A percentile compares a stretch with the other conserved stretches of the same genome.
phyloP scores from a whole-genome alignment of 2,329 filamentous ascomycete species.

The Decorospora gaudefroyi region DNA sequence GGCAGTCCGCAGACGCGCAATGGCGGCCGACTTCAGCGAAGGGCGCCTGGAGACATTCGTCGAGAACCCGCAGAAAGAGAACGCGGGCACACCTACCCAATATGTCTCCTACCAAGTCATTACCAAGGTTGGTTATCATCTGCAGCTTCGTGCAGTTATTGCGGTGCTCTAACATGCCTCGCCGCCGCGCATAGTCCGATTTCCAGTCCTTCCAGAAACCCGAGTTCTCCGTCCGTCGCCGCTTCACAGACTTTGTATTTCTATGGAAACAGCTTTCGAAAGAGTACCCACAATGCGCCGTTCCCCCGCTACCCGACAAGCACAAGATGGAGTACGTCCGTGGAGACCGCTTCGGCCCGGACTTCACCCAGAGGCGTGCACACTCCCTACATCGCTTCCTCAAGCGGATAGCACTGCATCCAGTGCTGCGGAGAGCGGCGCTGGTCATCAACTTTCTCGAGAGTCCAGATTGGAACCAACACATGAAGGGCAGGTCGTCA shows the following conservation, averaged over 20 bases:
- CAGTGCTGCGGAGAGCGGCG: slow-evolving; percentile 78
- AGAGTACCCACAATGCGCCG: slow-evolving; percentile 88
- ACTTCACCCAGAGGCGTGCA: slow-evolving; percentile 87
- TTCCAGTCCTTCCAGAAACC: slow-evolving; percentile 90
- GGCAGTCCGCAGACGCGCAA: slow-evolving; percentile 28
- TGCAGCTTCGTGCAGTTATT: neutral
- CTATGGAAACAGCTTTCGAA: slow-evolving; percentile 86
- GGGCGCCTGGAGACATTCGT: slow-evolving; percentile 85
- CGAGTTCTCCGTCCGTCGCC: slow-evolving; percentile 77
- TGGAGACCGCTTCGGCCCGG: slow-evolving; percentile 89
- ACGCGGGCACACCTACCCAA: slow-evolving; percentile 92
- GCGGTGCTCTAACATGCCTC: slow-evolving; percentile 14
- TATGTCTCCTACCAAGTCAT: slow-evolving; percentile 96
- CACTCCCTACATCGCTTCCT: slow-evolving; percentile 92
- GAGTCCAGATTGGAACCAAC: slow-evolving; percentile 92
- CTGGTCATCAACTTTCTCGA: slow-evolving; percentile 91
- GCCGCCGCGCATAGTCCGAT: slow-evolving; percentile 70
- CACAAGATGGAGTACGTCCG: slow-evolving; percentile 99
- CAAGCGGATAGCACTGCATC: slow-evolving; percentile 82
- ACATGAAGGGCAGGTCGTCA: slow-evolving; percentile 78
- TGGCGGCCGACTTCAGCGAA: slow-evolving; percentile 51
- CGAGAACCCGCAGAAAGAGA: slow-evolving; percentile 85
- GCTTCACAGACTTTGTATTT: slow-evolving; percentile 98
- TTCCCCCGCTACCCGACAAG: slow-evolving; percentile 95
- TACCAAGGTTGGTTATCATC: slow-evolving; percentile 66